Evolutionary conservation across 495 filamentous ascomycete species (phyloP).

Genomic region (Tuber umbilicatum): DNA sequence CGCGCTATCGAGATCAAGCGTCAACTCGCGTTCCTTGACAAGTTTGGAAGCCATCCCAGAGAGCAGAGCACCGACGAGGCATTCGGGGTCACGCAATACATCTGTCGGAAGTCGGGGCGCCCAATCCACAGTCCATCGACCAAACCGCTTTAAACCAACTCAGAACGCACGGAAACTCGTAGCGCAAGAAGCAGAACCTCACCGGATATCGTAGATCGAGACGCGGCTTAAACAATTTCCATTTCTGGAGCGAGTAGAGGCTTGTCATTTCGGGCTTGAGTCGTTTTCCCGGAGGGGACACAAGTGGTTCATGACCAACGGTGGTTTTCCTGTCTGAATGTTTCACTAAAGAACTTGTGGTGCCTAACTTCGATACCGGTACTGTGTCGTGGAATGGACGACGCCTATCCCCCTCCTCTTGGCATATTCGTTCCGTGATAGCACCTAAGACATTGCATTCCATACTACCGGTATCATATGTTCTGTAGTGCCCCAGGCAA

Average conservation of each 20-base stretch:
- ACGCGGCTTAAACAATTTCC: background rate
- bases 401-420: background rate
- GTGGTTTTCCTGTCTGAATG: background rate
- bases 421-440: background rate
- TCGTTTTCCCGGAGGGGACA: background rate
- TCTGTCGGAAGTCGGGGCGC: background rate
- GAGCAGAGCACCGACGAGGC: background rate
- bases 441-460: background rate
- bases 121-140: background rate
- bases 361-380: background rate
- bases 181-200: background rate
- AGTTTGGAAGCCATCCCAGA: background rate
- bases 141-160: background rate
- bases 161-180: background rate
- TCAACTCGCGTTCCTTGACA: background rate
- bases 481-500: no score
- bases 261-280: background rate
- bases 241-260: background rate
- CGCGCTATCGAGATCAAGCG: background rate
- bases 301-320: background rate
- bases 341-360: background rate
- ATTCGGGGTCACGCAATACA: background rate
- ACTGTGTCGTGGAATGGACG: background rate
- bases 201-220: background rate
- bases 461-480: no score